phyloP scores from a whole-genome alignment of 2,329 filamentous ascomycete genomes.

The Chaetomiaceae sp. region DNA sequence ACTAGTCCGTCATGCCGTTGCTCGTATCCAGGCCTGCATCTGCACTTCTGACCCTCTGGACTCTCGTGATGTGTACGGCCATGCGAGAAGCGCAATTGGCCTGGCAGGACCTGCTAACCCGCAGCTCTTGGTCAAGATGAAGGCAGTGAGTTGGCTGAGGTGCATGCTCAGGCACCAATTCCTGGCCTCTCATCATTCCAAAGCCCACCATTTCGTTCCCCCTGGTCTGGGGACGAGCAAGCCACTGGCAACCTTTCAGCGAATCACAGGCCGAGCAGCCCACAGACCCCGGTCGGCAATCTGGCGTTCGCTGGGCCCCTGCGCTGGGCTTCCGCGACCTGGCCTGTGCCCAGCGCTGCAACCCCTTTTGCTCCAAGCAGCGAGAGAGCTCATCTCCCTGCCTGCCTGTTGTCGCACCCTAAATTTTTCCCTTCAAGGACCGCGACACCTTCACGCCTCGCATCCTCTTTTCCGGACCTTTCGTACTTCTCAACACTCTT shows the following conservation, averaged over 20 bases:
- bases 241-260: constrained; percentile 19
- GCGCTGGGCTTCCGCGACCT: constrained; percentile 17
- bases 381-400: constrained; percentile 23
- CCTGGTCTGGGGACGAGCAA: constrained; percentile 16
- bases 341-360: constrained; percentile 16
- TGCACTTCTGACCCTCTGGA: not conserved
- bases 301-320: constrained; percentile 21
- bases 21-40: not conserved
- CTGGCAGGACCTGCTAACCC: not conserved
- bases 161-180: constrained; percentile 7
- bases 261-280: constrained; percentile 20
- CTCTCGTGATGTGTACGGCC: not conserved
- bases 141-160: not conserved
- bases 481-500: constrained; percentile 28
- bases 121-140: not conserved
- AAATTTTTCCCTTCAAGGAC: constrained; percentile 28
- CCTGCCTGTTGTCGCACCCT: constrained; percentile 21
- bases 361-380: constrained; percentile 28
- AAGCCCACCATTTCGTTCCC: not conserved
- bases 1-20: too few species aligned
- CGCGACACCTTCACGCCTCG: constrained; percentile 22
- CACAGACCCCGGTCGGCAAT: constrained; percentile 21
- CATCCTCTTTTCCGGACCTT: constrained; percentile 24
- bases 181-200: too few species aligned
- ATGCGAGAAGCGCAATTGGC: not conserved